A percentile compares a stretch with the other conserved stretches of the same genome.
These are phyloP conservation scores for Populus pruinosa DNA, from an alignment of 345 rosid species.

Conservation along the genomic window DNA sequence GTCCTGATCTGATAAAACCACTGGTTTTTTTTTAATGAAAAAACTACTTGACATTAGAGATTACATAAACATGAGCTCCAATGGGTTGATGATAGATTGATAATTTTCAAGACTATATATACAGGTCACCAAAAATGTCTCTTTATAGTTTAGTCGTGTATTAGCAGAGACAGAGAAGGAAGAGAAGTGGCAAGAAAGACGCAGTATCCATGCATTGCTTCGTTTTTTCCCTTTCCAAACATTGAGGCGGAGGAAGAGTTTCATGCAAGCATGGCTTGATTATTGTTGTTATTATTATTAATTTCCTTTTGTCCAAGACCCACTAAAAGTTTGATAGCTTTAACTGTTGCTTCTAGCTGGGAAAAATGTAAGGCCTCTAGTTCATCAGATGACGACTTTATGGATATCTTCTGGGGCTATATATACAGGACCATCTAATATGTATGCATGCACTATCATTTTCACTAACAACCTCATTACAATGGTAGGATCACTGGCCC, in stretches of 20 bases:
- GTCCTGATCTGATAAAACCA: conserved; percentile 11
- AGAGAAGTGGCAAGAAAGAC: background rate
- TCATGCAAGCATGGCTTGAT: background rate
- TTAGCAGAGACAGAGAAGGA: too few species aligned
- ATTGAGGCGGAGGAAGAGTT: background rate
- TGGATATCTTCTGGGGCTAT: background rate
- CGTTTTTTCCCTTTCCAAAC: background rate
- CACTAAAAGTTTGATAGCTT: conserved; percentile 3
- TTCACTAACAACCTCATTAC: conserved; percentile 5
- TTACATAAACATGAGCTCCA: background rate
- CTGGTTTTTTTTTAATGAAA: background rate
- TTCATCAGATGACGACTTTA: too few species aligned
- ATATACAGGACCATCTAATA: background rate
- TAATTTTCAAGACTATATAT: background rate
- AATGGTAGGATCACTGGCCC: background rate
- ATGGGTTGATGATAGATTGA: background rate
- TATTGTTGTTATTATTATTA: background rate
- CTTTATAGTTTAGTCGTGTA: background rate
- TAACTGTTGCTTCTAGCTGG: background rate
- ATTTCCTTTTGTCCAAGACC: background rate
- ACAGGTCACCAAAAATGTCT: background rate
- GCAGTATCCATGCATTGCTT: conserved; percentile 5
- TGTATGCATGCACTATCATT: background rate
- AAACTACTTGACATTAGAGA: too few species aligned
- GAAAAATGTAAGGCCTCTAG: background rate